A percentile compares a stretch with the other conserved stretches of the same genome.
These are phyloP conservation scores for Coemansia sp. DNA, from an alignment of 192 early-diverging fungal genomes.

Conservation along the genomic window DNA sequence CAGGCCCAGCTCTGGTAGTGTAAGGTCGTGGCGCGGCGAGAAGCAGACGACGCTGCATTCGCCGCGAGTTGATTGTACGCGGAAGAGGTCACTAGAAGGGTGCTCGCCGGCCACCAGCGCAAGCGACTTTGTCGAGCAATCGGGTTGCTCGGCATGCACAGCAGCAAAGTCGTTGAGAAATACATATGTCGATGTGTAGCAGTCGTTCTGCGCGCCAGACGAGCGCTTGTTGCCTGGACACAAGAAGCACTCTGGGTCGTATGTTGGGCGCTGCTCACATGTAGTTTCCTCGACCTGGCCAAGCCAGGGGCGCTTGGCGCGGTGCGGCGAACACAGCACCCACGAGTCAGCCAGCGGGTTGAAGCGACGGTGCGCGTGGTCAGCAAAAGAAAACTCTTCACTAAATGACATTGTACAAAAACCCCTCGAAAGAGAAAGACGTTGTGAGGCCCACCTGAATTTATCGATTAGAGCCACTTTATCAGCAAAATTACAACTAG, in stretches of 20 bases:
- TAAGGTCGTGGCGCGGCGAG: conserved; percentile 83
- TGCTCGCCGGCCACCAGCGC: conserved; percentile 19
- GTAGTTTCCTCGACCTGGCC: conserved; percentile 63
- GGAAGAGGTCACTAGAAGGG: conserved; percentile 45
- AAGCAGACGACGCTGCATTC: conserved; percentile 92
- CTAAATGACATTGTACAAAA: background rate
- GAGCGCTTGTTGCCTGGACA: conserved; percentile 87
- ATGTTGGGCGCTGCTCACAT: conserved; percentile 50
- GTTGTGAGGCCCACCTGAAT: no score
- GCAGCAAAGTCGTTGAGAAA: conserved; percentile 96
- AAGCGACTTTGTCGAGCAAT: conserved; percentile 11
- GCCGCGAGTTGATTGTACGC: conserved; percentile 64
- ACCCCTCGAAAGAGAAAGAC: background rate
- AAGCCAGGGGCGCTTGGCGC: conserved; percentile 91
- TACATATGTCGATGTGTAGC: conserved; percentile 74
- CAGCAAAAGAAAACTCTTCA: conserved; percentile 36
- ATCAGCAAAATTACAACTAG: conserved; percentile 78
- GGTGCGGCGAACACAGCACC: conserved; percentile 97
- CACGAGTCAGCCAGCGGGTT: conserved; percentile 90
- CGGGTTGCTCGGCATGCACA: conserved; percentile 60
- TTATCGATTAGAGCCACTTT: conserved; percentile 61
- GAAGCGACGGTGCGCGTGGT: conserved; percentile 71
- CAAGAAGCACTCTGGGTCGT: conserved; percentile 79
- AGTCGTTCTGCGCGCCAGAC: conserved; percentile 69
- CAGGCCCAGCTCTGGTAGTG: conserved; percentile 78